These are phyloP conservation scores for Diaporthe capsici DNA, from an alignment of 2,329 filamentous ascomycete genomes.

Conservation along the genomic window DNA sequence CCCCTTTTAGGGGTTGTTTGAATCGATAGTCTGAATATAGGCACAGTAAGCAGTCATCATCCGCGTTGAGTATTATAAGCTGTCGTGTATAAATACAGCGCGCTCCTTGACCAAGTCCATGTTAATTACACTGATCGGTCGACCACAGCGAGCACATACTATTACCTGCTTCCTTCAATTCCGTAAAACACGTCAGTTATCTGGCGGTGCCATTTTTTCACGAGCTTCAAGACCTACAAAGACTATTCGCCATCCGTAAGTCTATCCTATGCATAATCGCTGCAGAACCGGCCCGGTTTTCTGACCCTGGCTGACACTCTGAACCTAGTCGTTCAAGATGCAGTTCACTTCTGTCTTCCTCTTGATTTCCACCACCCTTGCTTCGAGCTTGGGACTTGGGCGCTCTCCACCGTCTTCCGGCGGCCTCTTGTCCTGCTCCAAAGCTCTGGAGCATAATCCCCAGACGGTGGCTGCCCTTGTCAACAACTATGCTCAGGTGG, in stretches of 20 bases:
- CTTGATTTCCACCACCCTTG: neutral
- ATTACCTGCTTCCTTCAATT: neutral
- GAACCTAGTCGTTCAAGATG: neutral
- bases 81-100: neutral
- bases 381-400: neutral
- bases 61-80: neutral
- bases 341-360: neutral
- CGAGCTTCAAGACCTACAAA: neutral
- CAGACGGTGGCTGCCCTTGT: slow-evolving; percentile 18
- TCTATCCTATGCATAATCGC: too few species aligned
- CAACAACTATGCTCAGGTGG: slow-evolving; percentile 33
- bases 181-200: neutral
- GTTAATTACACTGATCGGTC: neutral
- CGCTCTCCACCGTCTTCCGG: neutral
- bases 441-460: neutral
- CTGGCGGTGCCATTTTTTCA: neutral
- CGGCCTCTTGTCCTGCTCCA: neutral
- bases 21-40: slow-evolving; percentile 1
- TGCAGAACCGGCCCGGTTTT: neutral
- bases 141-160: neutral
- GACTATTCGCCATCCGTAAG: neutral
- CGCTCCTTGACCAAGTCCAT: neutral
- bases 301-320: neutral
- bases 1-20: neutral
- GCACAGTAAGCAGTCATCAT: slow-evolving; percentile 4